These are phyloP conservation scores for sorghum (Sorghum bicolor) DNA, from an alignment of 176 grass and related monocot species.

Conservation along the genomic window Sorghum_bicolor_NCBIv3 NC_012879.2:56115001-56115500, in stretches of 20 bases:
- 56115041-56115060: conserved; percentile 2
- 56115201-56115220: conserved; percentile 95
- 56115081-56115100: conserved; percentile 40
- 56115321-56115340: not conserved
- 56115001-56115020: conserved; percentile 98
- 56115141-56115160: conserved; percentile 97
- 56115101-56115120: conserved; percentile 96
- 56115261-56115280: conserved; percentile 98
- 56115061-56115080: not conserved
- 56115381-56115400: not conserved
- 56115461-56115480: conserved; percentile 51
- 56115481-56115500: conserved; percentile 79
- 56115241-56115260: conserved; percentile 96
- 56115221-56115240: conserved; percentile 97
- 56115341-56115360: conserved; percentile 4
- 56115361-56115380: not conserved
- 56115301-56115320: conserved; percentile 35
- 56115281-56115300: conserved; percentile 96
- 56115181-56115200: conserved; percentile 86
- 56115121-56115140: conserved; percentile 98
- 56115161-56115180: conserved; percentile 98
- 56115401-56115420: not conserved
- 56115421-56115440: not conserved
- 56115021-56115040: conserved; percentile 4
- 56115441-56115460: not conserved